Evolutionary conservation across 2,329 filamentous ascomycete species (phyloP).

Genomic region (Chaetomiaceae sp.): DNA sequence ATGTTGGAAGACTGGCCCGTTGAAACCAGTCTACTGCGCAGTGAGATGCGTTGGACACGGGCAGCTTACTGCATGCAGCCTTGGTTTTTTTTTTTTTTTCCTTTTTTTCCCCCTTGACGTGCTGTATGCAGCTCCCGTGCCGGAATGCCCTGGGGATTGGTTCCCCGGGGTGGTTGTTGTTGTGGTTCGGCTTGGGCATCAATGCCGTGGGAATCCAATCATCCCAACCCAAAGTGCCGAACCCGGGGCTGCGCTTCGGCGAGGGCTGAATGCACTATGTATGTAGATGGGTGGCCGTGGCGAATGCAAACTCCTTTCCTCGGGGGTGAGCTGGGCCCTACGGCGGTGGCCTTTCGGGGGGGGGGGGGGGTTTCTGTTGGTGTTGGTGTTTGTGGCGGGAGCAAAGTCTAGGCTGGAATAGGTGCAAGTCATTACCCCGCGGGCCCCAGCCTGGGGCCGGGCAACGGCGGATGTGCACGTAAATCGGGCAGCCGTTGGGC

Average conservation of each 20-base stretch:
- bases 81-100: slow-evolving; percentile 9
- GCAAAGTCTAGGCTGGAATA: too few species aligned
- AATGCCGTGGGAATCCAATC: neutral
- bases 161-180: neutral
- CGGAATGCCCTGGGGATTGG: neutral
- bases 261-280: too few species aligned
- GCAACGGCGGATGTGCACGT: neutral
- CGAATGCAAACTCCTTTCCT: too few species aligned
- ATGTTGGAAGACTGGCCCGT: too few species aligned
- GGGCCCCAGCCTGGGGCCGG: neutral
- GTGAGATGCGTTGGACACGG: slow-evolving; percentile 4
- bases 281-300: neutral
- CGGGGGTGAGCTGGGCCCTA: too few species aligned
- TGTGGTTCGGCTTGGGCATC: slow-evolving; percentile 8
- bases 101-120: too few species aligned
- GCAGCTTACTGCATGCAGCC: slow-evolving; percentile 14
- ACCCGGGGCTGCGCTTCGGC: too few species aligned
- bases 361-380: too few species aligned
- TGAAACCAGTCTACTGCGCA: neutral
- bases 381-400: too few species aligned
- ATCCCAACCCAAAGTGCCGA: too few species aligned
- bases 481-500: slow-evolving; percentile 3
- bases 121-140: neutral
- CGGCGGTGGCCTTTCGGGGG: too few species aligned
- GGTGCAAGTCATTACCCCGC: too few species aligned